Evolutionary conservation across 2,329 filamentous ascomycete genomes (phyloP).

Genomic region (Colletotrichum sp.): DNA sequence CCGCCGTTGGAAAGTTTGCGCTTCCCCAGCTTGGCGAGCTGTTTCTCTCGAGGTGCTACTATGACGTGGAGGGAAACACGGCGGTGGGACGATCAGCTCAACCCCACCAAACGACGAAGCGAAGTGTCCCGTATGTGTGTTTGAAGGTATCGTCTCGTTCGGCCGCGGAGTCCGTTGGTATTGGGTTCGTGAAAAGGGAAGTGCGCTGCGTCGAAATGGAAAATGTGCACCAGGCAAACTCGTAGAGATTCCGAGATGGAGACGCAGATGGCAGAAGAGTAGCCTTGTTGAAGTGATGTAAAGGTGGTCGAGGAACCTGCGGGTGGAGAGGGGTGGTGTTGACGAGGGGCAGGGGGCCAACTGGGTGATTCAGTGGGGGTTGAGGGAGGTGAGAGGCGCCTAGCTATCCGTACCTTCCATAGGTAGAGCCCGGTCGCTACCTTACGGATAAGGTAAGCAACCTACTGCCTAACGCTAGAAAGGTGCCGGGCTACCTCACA

Average conservation of each 20-base stretch:
- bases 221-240: slow-evolving; percentile 14
- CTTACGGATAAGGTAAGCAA: background rate
- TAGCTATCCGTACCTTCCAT: background rate
- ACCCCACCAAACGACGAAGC: slow-evolving; percentile 35
- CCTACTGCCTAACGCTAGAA: no score
- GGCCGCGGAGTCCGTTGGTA: background rate
- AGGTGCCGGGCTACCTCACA: background rate
- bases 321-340: background rate
- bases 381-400: background rate
- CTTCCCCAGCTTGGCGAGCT: slow-evolving; percentile 65
- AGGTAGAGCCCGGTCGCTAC: no score
- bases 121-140: slow-evolving; percentile 9
- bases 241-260: background rate
- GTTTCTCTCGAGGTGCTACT: background rate
- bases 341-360: background rate
- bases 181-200: slow-evolving; percentile 22
- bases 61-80: slow-evolving; percentile 23
- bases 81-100: slow-evolving; percentile 31
- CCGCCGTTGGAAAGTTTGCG: slow-evolving; percentile 70
- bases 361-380: background rate
- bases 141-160: background rate
- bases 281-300: slow-evolving; percentile 19
- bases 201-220: slow-evolving; percentile 22
- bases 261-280: background rate
- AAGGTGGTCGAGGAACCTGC: slow-evolving; percentile 6